phyloP scores from a whole-genome alignment of 2,329 filamentous ascomycete genomes.

The Trichoderma sp. region DNA sequence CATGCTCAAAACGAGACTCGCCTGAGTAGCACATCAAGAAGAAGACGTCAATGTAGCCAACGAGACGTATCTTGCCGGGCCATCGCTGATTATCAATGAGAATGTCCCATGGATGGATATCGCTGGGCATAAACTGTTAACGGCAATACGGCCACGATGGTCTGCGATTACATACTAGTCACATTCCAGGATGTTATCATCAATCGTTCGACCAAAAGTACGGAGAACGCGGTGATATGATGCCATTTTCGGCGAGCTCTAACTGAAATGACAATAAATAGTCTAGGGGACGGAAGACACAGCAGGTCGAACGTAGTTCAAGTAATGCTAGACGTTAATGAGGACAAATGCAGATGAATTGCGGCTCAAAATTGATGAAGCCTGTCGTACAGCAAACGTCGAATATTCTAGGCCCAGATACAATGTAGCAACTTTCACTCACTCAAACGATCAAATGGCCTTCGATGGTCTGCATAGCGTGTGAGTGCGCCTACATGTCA shows the following conservation, averaged over 20 bases:
- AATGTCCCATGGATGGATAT: conserved; percentile 20
- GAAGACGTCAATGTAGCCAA: conserved; percentile 22
- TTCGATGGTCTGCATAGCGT: not conserved
- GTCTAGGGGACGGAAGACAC: not conserved
- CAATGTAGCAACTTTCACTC: not conserved
- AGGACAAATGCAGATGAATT: not conserved
- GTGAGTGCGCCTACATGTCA: not conserved
- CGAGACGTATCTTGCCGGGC: conserved; percentile 19
- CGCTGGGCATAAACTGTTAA: not conserved
- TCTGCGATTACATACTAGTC: conserved; percentile 12
- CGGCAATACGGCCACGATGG: not conserved
- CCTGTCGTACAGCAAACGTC: not conserved
- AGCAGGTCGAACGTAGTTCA: not conserved
- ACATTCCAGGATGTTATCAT: conserved; percentile 17
- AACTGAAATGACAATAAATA: not conserved
- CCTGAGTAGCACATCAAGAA: conserved; percentile 24
- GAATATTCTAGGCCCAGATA: not conserved
- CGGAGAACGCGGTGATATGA: conserved; percentile 21
- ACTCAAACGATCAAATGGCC: not conserved
- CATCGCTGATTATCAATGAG: conserved; percentile 17
- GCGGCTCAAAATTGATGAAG: not conserved
- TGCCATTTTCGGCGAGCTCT: not conserved
- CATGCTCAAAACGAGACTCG: conserved; percentile 23
- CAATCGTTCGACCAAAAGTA: conserved; percentile 14
- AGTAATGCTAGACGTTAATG: not conserved